Evolutionary conservation across 768 basidiomycete genomes (phyloP).

Genomic region (Suillus cothurnatus): DNA sequence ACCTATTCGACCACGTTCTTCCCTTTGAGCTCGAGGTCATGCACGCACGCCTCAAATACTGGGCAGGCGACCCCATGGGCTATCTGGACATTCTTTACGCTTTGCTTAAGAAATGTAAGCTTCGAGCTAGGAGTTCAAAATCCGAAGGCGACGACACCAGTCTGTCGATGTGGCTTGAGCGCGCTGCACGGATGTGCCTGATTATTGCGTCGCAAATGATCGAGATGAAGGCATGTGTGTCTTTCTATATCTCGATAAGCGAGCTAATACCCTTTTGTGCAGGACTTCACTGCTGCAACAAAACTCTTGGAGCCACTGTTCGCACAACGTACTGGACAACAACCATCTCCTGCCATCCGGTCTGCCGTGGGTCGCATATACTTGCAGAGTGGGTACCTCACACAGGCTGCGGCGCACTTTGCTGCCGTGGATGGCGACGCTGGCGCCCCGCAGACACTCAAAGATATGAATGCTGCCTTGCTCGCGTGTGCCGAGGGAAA

Average conservation of each 20-base stretch:
- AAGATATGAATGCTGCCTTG: slow-evolving; percentile 66
- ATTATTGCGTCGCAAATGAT: slow-evolving; percentile 82
- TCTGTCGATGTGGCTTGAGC: slow-evolving; percentile 80
- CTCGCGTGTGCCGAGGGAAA: slow-evolving; percentile 70
- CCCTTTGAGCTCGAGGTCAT: slow-evolving; percentile 66
- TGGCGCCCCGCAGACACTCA: slow-evolving; percentile 43
- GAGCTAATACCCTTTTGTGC: slow-evolving; percentile 3
- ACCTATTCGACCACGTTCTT: slow-evolving; percentile 47
- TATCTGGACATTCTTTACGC: slow-evolving; percentile 74
- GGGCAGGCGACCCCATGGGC: slow-evolving; percentile 79
- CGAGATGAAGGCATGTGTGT: slow-evolving; percentile 71
- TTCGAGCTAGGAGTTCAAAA: not conserved
- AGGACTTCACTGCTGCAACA: slow-evolving; percentile 74
- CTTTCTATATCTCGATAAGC: not conserved
- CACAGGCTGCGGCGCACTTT: slow-evolving; percentile 61
- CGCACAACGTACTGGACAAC: slow-evolving; percentile 31
- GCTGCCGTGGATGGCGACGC: slow-evolving; percentile 40
- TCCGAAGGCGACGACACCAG: slow-evolving; percentile 22
- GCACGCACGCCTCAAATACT: slow-evolving; percentile 74
- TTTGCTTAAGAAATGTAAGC: slow-evolving; percentile 64
- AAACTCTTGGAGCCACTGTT: slow-evolving; percentile 71
- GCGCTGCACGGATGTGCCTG: slow-evolving; percentile 70
- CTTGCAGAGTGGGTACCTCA: slow-evolving; percentile 70
- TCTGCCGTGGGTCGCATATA: slow-evolving; percentile 76
- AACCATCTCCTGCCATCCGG: slow-evolving; percentile 55